These are phyloP conservation scores for Tieghemostelium lacteum DNA, from an alignment of 78 protist genomes.

Conservation along the genomic window DNA sequence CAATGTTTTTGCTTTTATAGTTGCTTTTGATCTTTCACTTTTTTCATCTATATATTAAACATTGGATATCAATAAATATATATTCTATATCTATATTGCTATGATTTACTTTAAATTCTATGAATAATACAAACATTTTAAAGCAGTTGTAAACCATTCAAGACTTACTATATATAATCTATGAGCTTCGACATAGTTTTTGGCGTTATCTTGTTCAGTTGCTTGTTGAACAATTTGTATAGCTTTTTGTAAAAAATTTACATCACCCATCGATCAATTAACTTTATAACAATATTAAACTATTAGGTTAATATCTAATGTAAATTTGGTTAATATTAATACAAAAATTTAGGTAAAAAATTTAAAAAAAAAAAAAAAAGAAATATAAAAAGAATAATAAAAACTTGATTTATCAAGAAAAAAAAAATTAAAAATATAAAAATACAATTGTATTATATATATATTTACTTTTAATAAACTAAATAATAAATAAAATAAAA, in stretches of 20 bases:
- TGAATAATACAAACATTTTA: constrained; percentile 53
- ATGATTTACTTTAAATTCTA: not conserved
- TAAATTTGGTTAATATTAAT: too few relatives aligned
- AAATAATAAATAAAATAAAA: too few relatives aligned
- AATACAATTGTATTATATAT: too few relatives aligned
- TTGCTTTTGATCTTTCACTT: constrained; percentile 80
- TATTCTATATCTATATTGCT: not conserved
- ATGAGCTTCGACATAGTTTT: constrained; percentile 83
- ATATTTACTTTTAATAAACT: too few relatives aligned
- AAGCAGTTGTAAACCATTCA: constrained; percentile 84
- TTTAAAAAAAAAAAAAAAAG: too few relatives aligned
- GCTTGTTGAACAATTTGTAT: constrained; percentile 81
- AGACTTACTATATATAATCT: constrained; percentile 76
- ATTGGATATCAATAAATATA: not conserved
- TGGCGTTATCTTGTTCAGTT: constrained; percentile 80
- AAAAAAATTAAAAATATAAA: too few relatives aligned
- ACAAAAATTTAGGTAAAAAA: too few relatives aligned
- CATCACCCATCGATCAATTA: constrained; percentile 65
- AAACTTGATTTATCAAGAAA: too few relatives aligned
- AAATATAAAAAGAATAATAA: too few relatives aligned
- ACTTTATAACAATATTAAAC: not conserved
- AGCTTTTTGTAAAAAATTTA: constrained; percentile 82
- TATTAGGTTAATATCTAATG: not conserved
- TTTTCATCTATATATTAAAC: constrained; percentile 79
- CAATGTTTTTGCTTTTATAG: constrained; percentile 76